Evolutionary conservation across 805 yeast species (phyloP).

Genomic region (Grigorovia humatica): DNA sequence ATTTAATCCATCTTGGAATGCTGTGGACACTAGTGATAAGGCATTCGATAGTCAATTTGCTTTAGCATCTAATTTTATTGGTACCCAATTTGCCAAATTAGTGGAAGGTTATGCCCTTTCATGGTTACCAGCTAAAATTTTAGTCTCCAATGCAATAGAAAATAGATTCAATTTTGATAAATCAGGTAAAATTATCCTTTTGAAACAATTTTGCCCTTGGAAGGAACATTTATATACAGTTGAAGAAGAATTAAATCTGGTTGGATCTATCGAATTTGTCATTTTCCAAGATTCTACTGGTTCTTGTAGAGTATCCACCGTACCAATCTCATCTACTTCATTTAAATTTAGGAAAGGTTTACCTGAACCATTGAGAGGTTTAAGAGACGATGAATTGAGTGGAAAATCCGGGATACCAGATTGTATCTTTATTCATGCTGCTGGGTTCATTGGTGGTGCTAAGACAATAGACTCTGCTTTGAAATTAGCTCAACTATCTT

Average conservation of each 20-base stretch:
- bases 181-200: constrained; percentile 63
- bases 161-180: constrained; percentile 47
- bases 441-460: constrained; percentile 96
- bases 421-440: constrained; percentile 88
- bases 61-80: constrained; percentile 74
- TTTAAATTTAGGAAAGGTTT: constrained; percentile 80
- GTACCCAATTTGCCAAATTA: constrained; percentile 58
- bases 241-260: constrained; percentile 49
- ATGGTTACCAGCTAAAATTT: constrained; percentile 82
- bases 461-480: constrained; percentile 68
- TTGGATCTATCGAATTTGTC: constrained; percentile 59
- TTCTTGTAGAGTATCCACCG: constrained; percentile 85
- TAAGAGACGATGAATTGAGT: constrained; percentile 77
- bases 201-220: constrained; percentile 86
- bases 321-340: constrained; percentile 65
- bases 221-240: constrained; percentile 77
- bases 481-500: constrained; percentile 49
- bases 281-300: constrained; percentile 65
- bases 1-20: constrained; percentile 79
- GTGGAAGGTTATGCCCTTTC: constrained; percentile 66
- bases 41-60: constrained; percentile 56
- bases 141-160: constrained; percentile 63
- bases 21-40: constrained; percentile 48
- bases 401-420: constrained; percentile 71
- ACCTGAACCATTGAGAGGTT: constrained; percentile 91